Base-by-base conservation (phyloP, 768 basidiomycete genomes). In the Boletus rex-veris region DNA sequence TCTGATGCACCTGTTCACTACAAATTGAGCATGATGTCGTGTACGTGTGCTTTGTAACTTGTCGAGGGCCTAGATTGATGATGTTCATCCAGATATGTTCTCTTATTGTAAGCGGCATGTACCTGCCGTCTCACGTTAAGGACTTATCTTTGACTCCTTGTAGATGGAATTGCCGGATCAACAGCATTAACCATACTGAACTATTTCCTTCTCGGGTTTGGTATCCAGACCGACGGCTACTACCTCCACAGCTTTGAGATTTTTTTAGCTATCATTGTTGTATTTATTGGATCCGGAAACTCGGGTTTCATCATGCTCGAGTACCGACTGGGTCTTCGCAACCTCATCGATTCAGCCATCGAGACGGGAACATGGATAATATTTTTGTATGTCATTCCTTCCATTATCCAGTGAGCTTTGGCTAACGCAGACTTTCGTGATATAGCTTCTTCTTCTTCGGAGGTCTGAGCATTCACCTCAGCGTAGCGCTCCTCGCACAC, bases 241-340 rank as follows among this genome's bases (percentile, higher is more conserved):
- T 90, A 89, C 68, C 77, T 87, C 69, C 86, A 85, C 70, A 81
- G 80, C 63, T 90, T 90, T 71, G 88, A 91, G 69, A 82, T 90
- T 51, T 90, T 84, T 78, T 77, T 91, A 21, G 83, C 89, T 15
- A 85, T 83, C 14, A 76, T 82, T 1, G 78, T 83, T 2, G 86
- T 90, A 5, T 90, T 90, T 70, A 83, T 82, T 66, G 87, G 85
- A 1, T 78, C 82, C 4, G 89, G 88, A 0, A 90, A 82, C 42
- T 46, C 89, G 16, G 87, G 86, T 7, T 89, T 81, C 66, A 81
- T 81, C 11, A 70, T 90, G 45, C 70, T 90, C 33, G 86, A 88
- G 67, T 90, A 90, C 64, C 79, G 88, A 21, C 71, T 90, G 0
- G 88, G 86, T 7, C 66, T 75, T 14, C 48, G 55, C 11, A 55